Conservation (phyloP, 1,139 yeast species). For the Lodderomyces theae region DNA sequence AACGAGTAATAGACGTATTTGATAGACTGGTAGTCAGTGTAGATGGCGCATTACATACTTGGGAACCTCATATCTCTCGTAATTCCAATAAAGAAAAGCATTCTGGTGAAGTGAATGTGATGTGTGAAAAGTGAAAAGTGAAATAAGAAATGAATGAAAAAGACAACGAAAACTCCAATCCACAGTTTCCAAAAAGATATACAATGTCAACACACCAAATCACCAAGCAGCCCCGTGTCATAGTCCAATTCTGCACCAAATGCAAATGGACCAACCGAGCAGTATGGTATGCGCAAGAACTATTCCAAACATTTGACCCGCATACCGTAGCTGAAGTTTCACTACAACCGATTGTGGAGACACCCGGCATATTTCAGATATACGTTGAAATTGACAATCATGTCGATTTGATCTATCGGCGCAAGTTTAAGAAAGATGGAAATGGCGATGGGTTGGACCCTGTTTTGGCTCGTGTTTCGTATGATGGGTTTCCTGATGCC, state of each 20-base stretch:
- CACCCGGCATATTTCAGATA: constrained; percentile 39
- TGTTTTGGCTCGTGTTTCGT: constrained; percentile 25
- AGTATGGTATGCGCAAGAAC: constrained; percentile 45
- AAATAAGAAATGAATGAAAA: no score
- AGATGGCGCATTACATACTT: no score
- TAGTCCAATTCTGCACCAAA: constrained; percentile 41
- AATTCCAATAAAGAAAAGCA: no score
- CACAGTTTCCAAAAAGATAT: background rate
- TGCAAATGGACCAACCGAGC: constrained; percentile 52
- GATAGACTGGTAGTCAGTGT: no score
- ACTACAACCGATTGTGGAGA: constrained; percentile 37
- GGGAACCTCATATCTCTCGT: no score
- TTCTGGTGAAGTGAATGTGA: no score
- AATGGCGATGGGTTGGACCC: constrained; percentile 17
- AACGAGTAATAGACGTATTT: background rate
- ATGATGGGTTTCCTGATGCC: constrained; percentile 48
- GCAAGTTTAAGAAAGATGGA: constrained; percentile 34
- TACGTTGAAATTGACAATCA: constrained; percentile 13
- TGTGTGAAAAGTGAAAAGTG: no score
- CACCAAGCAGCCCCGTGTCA: constrained; percentile 23
- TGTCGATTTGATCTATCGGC: constrained; percentile 31
- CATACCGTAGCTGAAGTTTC: constrained; percentile 33
- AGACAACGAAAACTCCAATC: no score
- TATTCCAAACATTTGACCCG: constrained; percentile 42
- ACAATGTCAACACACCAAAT: constrained; percentile 19